These are phyloP conservation scores for Medicago truncatula DNA, from an alignment of 306 rosid species.

Conservation along the genomic window DNA sequence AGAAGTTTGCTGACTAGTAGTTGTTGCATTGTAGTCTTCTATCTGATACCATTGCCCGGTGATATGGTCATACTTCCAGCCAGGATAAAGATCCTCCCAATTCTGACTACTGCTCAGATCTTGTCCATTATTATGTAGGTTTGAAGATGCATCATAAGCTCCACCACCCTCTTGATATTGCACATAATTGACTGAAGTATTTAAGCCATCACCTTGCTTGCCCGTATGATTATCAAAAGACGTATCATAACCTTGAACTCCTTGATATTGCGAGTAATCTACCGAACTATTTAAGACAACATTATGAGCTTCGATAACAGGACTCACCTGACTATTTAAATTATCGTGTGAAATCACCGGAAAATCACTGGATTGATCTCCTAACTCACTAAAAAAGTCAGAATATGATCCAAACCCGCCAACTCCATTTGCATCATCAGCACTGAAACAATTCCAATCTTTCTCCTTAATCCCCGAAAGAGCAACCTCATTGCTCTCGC, in stretches of 20 bases:
- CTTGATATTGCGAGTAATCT: slow-evolving; percentile 52
- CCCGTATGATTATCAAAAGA: slow-evolving; percentile 43
- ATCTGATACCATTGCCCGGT: slow-evolving; percentile 81
- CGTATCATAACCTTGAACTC: slow-evolving; percentile 51
- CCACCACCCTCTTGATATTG: slow-evolving; percentile 61
- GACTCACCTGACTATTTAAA: slow-evolving; percentile 43
- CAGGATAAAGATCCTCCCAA: slow-evolving; percentile 85
- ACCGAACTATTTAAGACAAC: slow-evolving; percentile 44
- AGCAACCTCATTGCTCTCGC: slow-evolving; percentile 40
- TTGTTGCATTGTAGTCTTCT: slow-evolving; percentile 48
- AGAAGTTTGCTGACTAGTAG: slow-evolving; percentile 44
- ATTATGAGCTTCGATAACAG: slow-evolving; percentile 44
- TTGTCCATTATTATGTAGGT: slow-evolving; percentile 49
- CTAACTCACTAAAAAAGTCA: slow-evolving; percentile 77
- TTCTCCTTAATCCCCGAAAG: slow-evolving; percentile 69
- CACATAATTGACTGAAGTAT: slow-evolving; percentile 42
- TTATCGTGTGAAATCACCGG: slow-evolving; percentile 26
- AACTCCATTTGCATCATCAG: slow-evolving; percentile 70
- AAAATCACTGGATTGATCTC: slow-evolving; percentile 53
- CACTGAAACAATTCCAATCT: slow-evolving; percentile 78
- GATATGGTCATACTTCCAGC: slow-evolving; percentile 73
- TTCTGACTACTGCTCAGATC: slow-evolving; percentile 63
- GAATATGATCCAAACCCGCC: slow-evolving; percentile 69
- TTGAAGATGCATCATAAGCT: slow-evolving; percentile 50
- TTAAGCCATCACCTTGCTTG: slow-evolving; percentile 51